phyloP scores from a whole-genome alignment of 495 filamentous ascomycete genomes.

The Pseudoneurospora amorphoporcata region DNA sequence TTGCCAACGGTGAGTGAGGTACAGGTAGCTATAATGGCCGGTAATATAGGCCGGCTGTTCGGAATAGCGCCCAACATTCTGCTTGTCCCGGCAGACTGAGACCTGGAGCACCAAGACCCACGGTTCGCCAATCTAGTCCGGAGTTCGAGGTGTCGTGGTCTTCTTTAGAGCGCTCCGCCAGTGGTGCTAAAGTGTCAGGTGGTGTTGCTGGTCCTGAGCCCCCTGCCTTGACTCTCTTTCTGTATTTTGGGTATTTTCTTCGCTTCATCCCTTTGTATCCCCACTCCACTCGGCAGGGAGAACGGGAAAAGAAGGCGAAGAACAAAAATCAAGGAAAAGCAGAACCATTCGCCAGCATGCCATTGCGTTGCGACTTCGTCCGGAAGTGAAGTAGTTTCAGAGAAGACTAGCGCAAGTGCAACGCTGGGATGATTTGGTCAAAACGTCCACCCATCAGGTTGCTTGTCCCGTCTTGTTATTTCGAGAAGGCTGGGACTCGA shows the following conservation, averaged over 20 bases:
- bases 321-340: neutral
- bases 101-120: conserved; percentile 4
- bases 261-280: neutral
- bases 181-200: neutral
- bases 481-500: conserved; percentile 17
- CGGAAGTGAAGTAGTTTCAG: neutral
- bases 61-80: neutral
- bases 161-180: neutral
- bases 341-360: neutral
- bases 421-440: neutral
- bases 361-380: neutral
- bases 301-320: neutral
- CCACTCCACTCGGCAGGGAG: neutral
- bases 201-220: neutral
- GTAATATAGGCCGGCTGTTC: neutral
- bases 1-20: neutral
- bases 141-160: neutral
- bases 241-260: neutral
- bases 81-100: neutral
- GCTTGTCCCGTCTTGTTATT: conserved; percentile 12
- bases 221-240: neutral
- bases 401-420: neutral
- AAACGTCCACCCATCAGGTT: neutral
- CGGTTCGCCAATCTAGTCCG: neutral
- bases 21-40: neutral